Conservation (phyloP, 148 eudicot species). For the Fagopyrum tataricum region DNA sequence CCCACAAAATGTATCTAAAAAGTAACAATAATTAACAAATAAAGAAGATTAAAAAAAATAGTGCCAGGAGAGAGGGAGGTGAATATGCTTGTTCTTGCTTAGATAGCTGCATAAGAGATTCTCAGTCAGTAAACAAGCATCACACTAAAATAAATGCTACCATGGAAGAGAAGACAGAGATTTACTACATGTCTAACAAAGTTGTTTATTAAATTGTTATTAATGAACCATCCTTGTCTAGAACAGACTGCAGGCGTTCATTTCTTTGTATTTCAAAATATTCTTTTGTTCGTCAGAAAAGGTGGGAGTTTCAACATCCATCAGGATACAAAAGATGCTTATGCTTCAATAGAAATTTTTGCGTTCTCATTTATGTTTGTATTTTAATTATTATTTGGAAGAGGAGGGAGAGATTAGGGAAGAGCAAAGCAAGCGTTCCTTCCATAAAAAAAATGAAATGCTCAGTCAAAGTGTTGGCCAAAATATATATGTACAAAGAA, state of each 20-base stretch:
- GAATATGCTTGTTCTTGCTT: not conserved
- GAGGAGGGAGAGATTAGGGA: not conserved
- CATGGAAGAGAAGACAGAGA: not conserved
- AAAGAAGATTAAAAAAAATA: no score
- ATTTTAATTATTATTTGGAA: not conserved
- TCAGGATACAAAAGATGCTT: not conserved
- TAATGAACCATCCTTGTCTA: not conserved
- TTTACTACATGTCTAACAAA: not conserved
- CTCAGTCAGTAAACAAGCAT: not conserved
- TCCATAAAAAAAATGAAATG: not conserved
- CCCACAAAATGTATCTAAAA: no score
- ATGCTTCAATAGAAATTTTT: not conserved
- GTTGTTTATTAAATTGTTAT: not conserved
- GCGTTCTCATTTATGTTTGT: not conserved
- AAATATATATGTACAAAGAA: slow-evolving; percentile 7
- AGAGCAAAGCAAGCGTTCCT: not conserved
- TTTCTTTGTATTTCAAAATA: slow-evolving; percentile 5
- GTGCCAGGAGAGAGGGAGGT: no score
- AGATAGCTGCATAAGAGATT: no score
- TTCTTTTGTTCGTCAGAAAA: not conserved
- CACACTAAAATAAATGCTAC: not conserved
- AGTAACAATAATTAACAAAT: no score
- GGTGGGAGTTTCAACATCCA: not conserved
- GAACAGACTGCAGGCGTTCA: not conserved
- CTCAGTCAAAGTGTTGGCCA: not conserved